These are phyloP conservation scores for Podila minutissima DNA, from an alignment of 192 early-diverging fungal species.

Conservation along the genomic window DNA sequence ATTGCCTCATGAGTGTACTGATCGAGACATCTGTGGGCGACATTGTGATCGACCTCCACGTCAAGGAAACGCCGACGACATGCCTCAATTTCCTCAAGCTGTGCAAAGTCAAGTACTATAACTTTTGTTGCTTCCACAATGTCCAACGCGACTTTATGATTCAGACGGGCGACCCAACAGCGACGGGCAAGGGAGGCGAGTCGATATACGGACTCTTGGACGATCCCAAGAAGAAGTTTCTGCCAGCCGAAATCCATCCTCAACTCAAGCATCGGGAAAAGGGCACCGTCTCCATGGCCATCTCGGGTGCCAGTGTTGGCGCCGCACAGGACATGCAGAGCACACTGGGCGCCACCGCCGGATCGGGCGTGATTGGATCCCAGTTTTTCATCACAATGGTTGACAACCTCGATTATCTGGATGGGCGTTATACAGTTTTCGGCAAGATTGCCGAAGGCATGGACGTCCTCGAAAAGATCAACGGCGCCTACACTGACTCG, in stretches of 20 bases:
- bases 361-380: constrained; percentile 71
- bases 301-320: constrained; percentile 53
- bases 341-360: constrained; percentile 22
- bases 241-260: constrained; percentile 82
- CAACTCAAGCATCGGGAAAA: constrained; percentile 80
- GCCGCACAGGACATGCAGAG: constrained; percentile 29
- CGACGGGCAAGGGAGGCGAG: constrained; percentile 75
- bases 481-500: constrained; percentile 73
- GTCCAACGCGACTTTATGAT: constrained; percentile 84
- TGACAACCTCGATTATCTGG: constrained; percentile 78
- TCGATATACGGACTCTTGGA: constrained; percentile 74
- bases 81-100: constrained; percentile 88
- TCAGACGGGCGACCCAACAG: constrained; percentile 80
- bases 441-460: constrained; percentile 91
- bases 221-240: constrained; percentile 62
- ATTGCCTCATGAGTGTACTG: constrained; percentile 63
- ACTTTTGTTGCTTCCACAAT: constrained; percentile 84
- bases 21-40: constrained; percentile 93
- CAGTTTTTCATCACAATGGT: constrained; percentile 91
- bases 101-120: constrained; percentile 91
- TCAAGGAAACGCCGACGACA: constrained; percentile 73
- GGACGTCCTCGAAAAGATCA: constrained; percentile 86
- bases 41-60: constrained; percentile 88
- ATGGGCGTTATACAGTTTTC: constrained; percentile 88
- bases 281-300: constrained; percentile 84